Base-by-base conservation (phyloP, 1,284 basidiomycete genomes). In the Singerocomus inundabilis region DNA sequence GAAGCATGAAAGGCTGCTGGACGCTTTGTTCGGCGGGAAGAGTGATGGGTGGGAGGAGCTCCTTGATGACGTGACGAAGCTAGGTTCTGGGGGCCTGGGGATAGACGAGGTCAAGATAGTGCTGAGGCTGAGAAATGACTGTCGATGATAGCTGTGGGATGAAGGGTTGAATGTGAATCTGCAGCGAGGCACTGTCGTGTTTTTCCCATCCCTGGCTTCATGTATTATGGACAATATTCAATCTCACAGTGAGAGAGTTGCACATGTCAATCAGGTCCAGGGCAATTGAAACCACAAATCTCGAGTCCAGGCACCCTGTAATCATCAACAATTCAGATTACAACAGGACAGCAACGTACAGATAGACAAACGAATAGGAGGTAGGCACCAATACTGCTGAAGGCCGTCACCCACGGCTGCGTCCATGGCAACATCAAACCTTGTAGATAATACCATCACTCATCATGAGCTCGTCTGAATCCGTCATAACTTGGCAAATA, bases 401-500 rank as follows among this genome's bases (percentile, higher is more conserved):
- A 26, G 36, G 36, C n/a, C 29, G 33, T 29, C 10, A 43, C 46
- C 28, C 18, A 44, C 26, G 13, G n/a, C 8, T 26, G 39, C 41
- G 11, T 28, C 49, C 37, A 36, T 35, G 34, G 41, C 10, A 34
- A 41, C 44, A 46, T 72, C 66, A 86, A 45, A 88, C 80, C 63
- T 81, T 86, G 68, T 88, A 90, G 48, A 93, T 79, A 47, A 87
- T 81, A 25, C 84, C 88, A 36, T 89, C 90, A 52, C 84, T 85
- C 59, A 93, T 79, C 91, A 98, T 93, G 58, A 98, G 74, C 69
- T 95, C 87, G 60, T 94, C 90, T 24, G 78, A 78, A 36, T 89
- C 84, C 45, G 83, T 78, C 95, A 98, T 98, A 40, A 74, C 71
- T 55, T 83, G 75, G 50, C 89, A 86, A 38, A 88, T 86, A 51